A percentile compares a stretch with the other conserved stretches of the same genome.
These are phyloP conservation scores for Litchi chinensis DNA, from an alignment of 345 rosid species.

Conservation along the genomic window DNA sequence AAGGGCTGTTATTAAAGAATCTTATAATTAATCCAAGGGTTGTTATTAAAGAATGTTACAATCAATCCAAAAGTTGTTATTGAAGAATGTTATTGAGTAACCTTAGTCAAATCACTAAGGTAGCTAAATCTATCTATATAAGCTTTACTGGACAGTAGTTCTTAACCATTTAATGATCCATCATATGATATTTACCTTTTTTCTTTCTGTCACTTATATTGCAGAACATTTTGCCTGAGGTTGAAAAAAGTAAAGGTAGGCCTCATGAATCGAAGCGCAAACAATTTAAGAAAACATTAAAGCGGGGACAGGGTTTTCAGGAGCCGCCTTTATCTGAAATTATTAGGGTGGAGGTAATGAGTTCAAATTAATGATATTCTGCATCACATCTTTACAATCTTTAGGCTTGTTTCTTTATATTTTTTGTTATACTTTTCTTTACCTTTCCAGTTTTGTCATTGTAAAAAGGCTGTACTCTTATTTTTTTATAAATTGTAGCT, in stretches of 20 bases:
- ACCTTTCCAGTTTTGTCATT: neutral
- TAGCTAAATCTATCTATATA: too few relatives aligned
- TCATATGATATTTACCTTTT: neutral
- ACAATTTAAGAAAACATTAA: constrained; percentile 24
- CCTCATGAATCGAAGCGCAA: constrained; percentile 32
- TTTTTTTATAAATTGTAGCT: neutral
- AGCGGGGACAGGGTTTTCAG: constrained; percentile 20
- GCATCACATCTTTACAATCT: neutral
- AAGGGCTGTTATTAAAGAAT: too few relatives aligned
- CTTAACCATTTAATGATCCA: constrained; percentile 3
- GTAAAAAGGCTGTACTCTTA: neutral
- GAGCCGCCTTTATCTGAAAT: constrained; percentile 34
- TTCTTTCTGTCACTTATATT: constrained; percentile 5
- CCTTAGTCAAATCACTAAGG: too few relatives aligned
- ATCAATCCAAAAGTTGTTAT: too few relatives aligned
- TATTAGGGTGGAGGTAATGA: constrained; percentile 32
- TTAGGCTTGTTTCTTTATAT: neutral
- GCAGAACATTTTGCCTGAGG: constrained; percentile 35
- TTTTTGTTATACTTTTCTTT: neutral
- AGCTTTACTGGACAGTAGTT: too few relatives aligned
- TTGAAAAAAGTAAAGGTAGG: constrained; percentile 12
- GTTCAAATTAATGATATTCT: neutral
- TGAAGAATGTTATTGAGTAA: too few relatives aligned
- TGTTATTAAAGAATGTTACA: too few relatives aligned
- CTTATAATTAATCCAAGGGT: too few relatives aligned